Base-by-base conservation (phyloP, 805 yeast species). In the Candida gorgasii region DNA sequence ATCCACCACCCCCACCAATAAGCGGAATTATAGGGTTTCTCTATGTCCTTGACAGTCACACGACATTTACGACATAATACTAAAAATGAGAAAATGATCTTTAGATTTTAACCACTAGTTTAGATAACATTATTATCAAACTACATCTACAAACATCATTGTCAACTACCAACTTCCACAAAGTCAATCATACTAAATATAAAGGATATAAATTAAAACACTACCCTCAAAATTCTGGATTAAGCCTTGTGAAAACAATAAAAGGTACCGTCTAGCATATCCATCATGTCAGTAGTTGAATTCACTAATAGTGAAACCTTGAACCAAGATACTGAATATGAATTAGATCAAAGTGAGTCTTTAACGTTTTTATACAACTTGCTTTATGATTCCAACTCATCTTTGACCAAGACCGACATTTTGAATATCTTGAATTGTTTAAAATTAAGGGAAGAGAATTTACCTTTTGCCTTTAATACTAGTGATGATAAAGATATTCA, bases 271-370 rank as follows among this genome's bases (percentile, higher is more conserved):
- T n/a, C n/a, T n/a, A n/a, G n/a, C n/a, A n/a, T n/a, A n/a, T n/a
- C 16, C 28, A 34, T 34, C 28, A 34, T 34, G 37, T 34, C 37
- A 34, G 37, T 34, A 17, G 39, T 36, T 16, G 39, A 36, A 27
- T 16, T 36, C 39, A 34, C 37, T 34, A 36, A 36, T 36, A 36
- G 32, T 27, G 32, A 26, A 18, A 36, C 39, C 3, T 27, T 27
- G 26, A 36, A 24, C 14, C 37, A 43, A 22, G 49, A 49, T 32
- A 46, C 52, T 2, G 70, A 67, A 31, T 67, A 65, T 45, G 75
- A 69, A 44, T 54, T 67, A 31, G 62, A 55, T 51, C 71, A 61
- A 47, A 66, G 72, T 1, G 73, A 69, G 38, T 65, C 72, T n/a
- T 52, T 68, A 27, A 62, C 69, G 1, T 67, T 69, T 43, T 53